Percentiles rank a stretch among this genome's conserved stretches.
Conservation (phyloP, 257 asterid species). For the Solanum stenotomum region DNA sequence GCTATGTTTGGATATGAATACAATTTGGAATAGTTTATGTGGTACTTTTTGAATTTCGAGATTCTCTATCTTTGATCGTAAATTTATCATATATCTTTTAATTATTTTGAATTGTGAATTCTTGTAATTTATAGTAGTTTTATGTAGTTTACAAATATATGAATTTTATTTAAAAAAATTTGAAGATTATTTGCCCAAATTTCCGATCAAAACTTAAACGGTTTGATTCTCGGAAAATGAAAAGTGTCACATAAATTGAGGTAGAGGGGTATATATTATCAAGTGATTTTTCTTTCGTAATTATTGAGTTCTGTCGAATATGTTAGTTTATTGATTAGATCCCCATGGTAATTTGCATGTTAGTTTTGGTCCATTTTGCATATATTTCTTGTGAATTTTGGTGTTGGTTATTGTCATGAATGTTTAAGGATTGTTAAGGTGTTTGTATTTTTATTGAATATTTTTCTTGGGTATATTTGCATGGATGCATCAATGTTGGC, state of each 20-base stretch:
- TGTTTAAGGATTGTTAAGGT: background rate
- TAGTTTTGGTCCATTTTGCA: background rate
- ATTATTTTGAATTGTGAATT: no score
- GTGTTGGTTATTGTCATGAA: background rate
- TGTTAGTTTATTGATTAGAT: background rate
- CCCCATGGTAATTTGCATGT: background rate
- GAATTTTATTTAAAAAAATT: no score
- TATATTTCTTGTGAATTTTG: background rate
- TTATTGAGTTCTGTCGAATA: background rate
- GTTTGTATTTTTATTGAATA: background rate
- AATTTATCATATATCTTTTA: no score
- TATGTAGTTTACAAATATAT: no score
- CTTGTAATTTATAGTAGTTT: no score
- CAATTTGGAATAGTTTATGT: background rate
- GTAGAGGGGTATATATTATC: no score
- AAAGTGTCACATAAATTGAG: no score
- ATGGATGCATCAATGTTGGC: background rate
- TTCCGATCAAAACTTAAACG: no score
- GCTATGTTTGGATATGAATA: background rate
- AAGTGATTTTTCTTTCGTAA: no score
- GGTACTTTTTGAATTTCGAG: rapidly evolving
- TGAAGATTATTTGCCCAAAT: no score
- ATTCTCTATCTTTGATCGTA: no score
- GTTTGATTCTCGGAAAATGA: no score
- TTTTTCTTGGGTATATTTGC: background rate